phyloP scores from a whole-genome alignment of 2,329 filamentous ascomycete genomes.

The Dothiorella sarmentorum region DNA sequence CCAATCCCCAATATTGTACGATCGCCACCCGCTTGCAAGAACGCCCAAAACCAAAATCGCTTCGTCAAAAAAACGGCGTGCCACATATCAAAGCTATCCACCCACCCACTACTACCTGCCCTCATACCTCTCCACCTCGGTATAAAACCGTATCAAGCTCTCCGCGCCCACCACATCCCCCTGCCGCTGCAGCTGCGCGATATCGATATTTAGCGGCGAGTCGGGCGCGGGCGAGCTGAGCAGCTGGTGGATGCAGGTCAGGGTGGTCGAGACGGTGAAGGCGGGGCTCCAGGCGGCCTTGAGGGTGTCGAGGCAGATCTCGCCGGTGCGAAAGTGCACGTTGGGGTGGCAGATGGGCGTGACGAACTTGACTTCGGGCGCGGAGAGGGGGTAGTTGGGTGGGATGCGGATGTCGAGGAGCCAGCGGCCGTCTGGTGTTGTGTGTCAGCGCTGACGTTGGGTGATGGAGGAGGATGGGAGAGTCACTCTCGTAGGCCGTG shows the following conservation, averaged over 20 bases:
- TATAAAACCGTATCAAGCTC: slow-evolving; percentile 70
- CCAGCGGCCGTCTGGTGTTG: slow-evolving; percentile 67
- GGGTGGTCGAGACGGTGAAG: slow-evolving; percentile 72
- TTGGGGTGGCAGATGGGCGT: slow-evolving; percentile 87
- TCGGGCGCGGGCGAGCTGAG: slow-evolving; percentile 67
- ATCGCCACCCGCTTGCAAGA: too few species aligned
- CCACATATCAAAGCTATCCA: background rate
- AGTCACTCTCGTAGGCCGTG: slow-evolving; percentile 58
- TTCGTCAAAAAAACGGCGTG: background rate
- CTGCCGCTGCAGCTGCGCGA: slow-evolving; percentile 65
- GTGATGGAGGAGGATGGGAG: background rate
- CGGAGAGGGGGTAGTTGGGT: slow-evolving; percentile 69
- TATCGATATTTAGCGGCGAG: slow-evolving; percentile 74
- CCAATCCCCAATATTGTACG: too few species aligned
- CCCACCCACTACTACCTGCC: background rate
- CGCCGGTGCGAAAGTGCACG: slow-evolving; percentile 68
- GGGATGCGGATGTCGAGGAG: slow-evolving; percentile 75
- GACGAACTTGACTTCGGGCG: slow-evolving; percentile 76
- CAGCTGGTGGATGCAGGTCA: slow-evolving; percentile 70
- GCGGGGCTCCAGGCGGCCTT: slow-evolving; percentile 75
- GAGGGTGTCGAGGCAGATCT: slow-evolving; percentile 91
- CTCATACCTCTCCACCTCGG: slow-evolving; percentile 49
- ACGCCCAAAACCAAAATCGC: background rate
- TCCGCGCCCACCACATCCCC: slow-evolving; percentile 68
- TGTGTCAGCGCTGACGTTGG: background rate